Evolutionary conservation across 1,139 yeast species (phyloP), one percentile per base, ranked within the genome.

Genomic region (Suhomyces choctaworum): DNA sequence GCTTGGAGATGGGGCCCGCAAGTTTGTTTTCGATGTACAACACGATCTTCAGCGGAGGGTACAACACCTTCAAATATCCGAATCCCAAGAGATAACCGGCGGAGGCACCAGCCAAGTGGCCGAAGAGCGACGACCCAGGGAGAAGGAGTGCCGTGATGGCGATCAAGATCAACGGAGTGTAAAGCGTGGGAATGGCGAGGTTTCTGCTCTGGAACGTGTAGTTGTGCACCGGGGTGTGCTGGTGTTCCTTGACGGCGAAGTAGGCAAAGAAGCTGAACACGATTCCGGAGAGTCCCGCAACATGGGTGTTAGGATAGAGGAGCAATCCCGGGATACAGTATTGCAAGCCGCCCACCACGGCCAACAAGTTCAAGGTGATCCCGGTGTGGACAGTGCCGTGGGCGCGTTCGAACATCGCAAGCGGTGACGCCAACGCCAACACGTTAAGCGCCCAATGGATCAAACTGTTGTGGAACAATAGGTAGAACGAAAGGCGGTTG

Each of bases 351-450:
- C 92, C 73, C 7, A 79, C 60, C 1, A 83, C 81, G 0, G 96
- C 84, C 38, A 84, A 61, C 17, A 85, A 66, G 56, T 88, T 87
- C 40, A 90, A 66, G 14, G 89, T 82, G 34, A 90, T 70, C 2
- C 95, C 97, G 2, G 97, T 85, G 55, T 86, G 78, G 1, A 90
- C 82, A 0, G 97, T 89, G 7, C 97, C 97, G 50, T 88, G 84
- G 19, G 65, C 59, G 36, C 70, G 66, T 63, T 90, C 97, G 59
- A 82, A 89, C 35, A 74, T 68, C 20, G 85, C 65, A 53, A 89
- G 62, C 5, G 90, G 88, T 0, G 79, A 63, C 34, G 70, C 62
- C 29, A 88, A 56, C 0, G 83, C 75, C 28, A 78, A 43, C n/a
- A 77, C 46, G 54, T 87, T 87, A 50, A 85, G 60, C 3, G 76